Percentiles rank a stretch among this genome's conserved stretches.
Evolutionary conservation across 2,329 filamentous ascomycete species (phyloP).

Genomic region (Neonectria hederae): DNA sequence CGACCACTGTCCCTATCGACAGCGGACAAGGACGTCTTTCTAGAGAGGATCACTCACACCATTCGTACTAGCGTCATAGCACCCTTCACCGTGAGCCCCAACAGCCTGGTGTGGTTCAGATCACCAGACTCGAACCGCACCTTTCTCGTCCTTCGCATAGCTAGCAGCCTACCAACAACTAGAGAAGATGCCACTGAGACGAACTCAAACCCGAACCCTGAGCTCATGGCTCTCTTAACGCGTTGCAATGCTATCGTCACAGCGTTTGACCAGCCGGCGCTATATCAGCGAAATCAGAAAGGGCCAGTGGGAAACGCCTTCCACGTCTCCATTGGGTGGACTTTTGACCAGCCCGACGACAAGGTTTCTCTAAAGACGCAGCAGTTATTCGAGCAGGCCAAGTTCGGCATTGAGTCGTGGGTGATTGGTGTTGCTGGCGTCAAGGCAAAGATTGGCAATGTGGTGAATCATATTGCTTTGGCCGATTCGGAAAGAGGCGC

Average conservation of each 20-base stretch:
- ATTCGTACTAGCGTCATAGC: constrained; percentile 46
- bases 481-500: constrained; percentile 12
- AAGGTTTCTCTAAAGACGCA: constrained; percentile 46
- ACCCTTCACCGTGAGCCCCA: constrained; percentile 52
- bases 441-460: constrained; percentile 81
- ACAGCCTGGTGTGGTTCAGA: constrained; percentile 59
- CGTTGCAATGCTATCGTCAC: constrained; percentile 80
- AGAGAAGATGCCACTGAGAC: constrained; percentile 27
- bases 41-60: constrained; percentile 60
- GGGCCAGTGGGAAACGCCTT: constrained; percentile 62
- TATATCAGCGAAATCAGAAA: constrained; percentile 65
- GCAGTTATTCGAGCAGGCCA: constrained; percentile 35
- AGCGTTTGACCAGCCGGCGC: constrained; percentile 71
- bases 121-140: constrained; percentile 73
- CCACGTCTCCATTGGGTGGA: constrained; percentile 93
- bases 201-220: constrained; percentile 58
- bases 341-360: constrained; percentile 62
- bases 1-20: constrained; percentile 79
- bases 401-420: constrained; percentile 51
- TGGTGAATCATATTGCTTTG: constrained; percentile 63
- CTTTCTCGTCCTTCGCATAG: constrained; percentile 83
- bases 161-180: constrained; percentile 18
- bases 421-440: constrained; percentile 66
- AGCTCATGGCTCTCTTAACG: constrained; percentile 69
- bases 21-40: constrained; percentile 75